These are phyloP conservation scores for Zhuliangozyma blackwelliae DNA, from an alignment of 1,139 yeast species.

Conservation along the genomic window DNA sequence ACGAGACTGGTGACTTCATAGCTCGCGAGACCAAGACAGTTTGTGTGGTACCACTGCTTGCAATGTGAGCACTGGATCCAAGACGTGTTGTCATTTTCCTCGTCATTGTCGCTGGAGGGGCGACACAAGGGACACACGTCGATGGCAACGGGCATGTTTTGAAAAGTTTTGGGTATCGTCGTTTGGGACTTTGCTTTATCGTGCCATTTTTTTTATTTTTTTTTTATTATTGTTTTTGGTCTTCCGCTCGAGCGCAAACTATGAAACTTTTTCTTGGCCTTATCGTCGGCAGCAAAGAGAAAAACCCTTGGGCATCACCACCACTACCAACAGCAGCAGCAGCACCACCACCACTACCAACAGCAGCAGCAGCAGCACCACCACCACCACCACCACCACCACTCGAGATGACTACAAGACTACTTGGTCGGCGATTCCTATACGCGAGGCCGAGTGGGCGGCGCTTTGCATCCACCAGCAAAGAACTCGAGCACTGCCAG, in stretches of 20 bases:
- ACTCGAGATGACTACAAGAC: not conserved
- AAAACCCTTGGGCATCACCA: too few relatives aligned
- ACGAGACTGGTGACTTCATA: slow-evolving; percentile 37
- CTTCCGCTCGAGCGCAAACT: not conserved
- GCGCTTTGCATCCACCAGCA: not conserved
- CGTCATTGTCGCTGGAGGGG: slow-evolving; percentile 4
- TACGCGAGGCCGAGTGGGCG: too few relatives aligned
- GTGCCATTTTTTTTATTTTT: too few relatives aligned
- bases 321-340: too few relatives aligned
- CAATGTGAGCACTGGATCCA: slow-evolving; percentile 70
- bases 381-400: too few relatives aligned
- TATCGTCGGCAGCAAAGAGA: too few relatives aligned
- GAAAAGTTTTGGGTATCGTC: not conserved
- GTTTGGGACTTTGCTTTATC: not conserved
- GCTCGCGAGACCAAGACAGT: slow-evolving; percentile 42
- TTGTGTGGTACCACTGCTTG: slow-evolving; percentile 56
- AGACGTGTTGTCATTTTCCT: slow-evolving; percentile 6
- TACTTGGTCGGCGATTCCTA: too few relatives aligned
- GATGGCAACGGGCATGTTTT: slow-evolving; percentile 9
- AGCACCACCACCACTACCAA: too few relatives aligned
- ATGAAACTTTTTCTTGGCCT: not conserved
- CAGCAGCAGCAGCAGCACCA: too few relatives aligned
- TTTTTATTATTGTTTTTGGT: too few relatives aligned
- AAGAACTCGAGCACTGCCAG: slow-evolving; percentile 4
- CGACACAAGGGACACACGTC: slow-evolving; percentile 18